Evolutionary conservation across 2,329 filamentous ascomycete genomes (phyloP).

Genomic region (Fusarium penzigii): DNA sequence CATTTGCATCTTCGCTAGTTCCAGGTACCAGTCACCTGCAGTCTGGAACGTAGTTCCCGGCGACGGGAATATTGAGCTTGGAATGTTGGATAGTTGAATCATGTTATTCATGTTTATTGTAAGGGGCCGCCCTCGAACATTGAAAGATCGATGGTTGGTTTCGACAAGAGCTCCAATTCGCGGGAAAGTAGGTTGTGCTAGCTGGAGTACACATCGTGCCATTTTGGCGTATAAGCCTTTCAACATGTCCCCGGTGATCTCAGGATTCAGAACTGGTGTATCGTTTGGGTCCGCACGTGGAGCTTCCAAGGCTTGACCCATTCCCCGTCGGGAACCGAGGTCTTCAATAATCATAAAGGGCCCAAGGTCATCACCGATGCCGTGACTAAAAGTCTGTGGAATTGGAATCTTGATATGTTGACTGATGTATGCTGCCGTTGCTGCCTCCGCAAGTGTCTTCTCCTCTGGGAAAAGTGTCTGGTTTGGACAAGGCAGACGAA

Average conservation of each 20-base stretch:
- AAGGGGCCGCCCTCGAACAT: conserved; percentile 37
- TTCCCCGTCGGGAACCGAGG: conserved; percentile 14
- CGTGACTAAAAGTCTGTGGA: conserved; percentile 24
- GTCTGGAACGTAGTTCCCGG: conserved; percentile 25
- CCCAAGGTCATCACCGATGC: conserved; percentile 21
- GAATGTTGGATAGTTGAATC: conserved; percentile 30
- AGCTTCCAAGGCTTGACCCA: conserved; percentile 21
- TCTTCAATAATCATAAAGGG: conserved; percentile 27
- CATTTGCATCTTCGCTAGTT: conserved; percentile 44
- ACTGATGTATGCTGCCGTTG: conserved; percentile 19
- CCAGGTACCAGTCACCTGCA: conserved; percentile 39
- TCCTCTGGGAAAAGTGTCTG: conserved; percentile 22
- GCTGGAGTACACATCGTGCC: conserved; percentile 42
- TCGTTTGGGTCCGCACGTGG: conserved; percentile 20
- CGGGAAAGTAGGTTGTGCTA: conserved; percentile 35
- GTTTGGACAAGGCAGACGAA: conserved; percentile 26
- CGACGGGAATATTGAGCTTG: conserved; percentile 19
- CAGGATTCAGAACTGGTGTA: conserved; percentile 18
- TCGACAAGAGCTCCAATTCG: conserved; percentile 41
- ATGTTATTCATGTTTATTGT: conserved; percentile 46
- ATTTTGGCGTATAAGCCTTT: conserved; percentile 38
- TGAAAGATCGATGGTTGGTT: conserved; percentile 25
- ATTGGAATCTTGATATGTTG: conserved; percentile 25
- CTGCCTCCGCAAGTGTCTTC: conserved; percentile 25
- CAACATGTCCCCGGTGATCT: conserved; percentile 34